A percentile compares a stretch with the other conserved stretches of the same genome.
phyloP scores from a whole-genome alignment of 371 early-diverging fungal species.

The Parasitella parasitica region DNA sequence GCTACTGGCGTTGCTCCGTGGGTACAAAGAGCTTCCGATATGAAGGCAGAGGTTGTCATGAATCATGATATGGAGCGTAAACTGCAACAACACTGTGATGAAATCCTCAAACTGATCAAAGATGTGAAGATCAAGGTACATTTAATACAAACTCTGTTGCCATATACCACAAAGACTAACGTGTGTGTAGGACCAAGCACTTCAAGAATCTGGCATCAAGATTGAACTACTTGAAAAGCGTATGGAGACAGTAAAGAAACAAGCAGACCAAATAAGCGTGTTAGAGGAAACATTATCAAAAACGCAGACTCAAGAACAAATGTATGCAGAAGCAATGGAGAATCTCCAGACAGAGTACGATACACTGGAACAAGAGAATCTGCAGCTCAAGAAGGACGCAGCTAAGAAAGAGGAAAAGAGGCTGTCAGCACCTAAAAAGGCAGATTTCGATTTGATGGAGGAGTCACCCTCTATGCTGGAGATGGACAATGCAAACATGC shows the following conservation, averaged over 20 bases:
- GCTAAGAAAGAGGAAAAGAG: conserved; percentile 43
- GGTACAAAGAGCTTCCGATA: conserved; percentile 73
- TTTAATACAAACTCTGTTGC: background rate
- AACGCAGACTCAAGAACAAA: conserved; percentile 61
- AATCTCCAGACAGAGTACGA: conserved; percentile 74
- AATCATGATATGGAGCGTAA: conserved; percentile 80
- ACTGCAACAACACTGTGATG: conserved; percentile 72
- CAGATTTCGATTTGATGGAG: conserved; percentile 22
- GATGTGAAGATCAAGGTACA: conserved; percentile 71
- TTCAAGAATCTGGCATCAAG: conserved; percentile 77
- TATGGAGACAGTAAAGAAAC: conserved; percentile 64
- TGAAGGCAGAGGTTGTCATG: conserved; percentile 75
- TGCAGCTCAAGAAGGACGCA: conserved; percentile 54
- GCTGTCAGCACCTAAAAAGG: conserved; percentile 29
- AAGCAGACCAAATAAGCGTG: conserved; percentile 61
- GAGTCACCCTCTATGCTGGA: conserved; percentile 5
- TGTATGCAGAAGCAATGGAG: conserved; percentile 76
- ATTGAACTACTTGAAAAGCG: conserved; percentile 79
- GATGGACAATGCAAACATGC: conserved; percentile 7
- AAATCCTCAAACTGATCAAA: conserved; percentile 73
- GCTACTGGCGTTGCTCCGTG: conserved; percentile 70
- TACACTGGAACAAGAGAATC: conserved; percentile 64
- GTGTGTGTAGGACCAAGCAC: conserved; percentile 58
- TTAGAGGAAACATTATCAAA: conserved; percentile 63
- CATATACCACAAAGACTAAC: background rate